phyloP scores from a whole-genome alignment of 257 asterid species.

The Solanum bulbocastanum region DNA sequence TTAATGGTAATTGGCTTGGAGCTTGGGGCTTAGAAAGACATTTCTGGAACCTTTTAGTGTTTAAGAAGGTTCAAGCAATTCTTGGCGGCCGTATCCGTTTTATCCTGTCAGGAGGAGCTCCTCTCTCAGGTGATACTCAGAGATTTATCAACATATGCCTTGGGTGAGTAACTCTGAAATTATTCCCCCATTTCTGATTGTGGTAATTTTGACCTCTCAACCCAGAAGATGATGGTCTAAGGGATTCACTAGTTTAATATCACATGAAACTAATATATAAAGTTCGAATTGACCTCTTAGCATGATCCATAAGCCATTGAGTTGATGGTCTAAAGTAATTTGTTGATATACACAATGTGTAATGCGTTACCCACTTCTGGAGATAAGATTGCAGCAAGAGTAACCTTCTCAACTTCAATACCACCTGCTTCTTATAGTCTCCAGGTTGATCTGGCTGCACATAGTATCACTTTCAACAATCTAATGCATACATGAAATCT shows the following conservation, averaged over 20 bases:
- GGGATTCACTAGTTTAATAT: background rate
- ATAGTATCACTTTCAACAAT: background rate
- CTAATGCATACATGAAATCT: background rate
- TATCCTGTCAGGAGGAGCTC: conserved; percentile 96
- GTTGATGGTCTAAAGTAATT: background rate
- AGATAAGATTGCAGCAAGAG: background rate
- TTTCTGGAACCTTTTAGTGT: conserved; percentile 79
- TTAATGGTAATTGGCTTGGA: conserved; percentile 96
- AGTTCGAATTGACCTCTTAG: background rate
- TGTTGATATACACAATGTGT: background rate
- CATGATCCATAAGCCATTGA: background rate
- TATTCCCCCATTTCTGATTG: background rate
- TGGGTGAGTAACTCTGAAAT: conserved; percentile 44
- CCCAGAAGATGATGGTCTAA: background rate
- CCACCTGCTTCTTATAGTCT: background rate
- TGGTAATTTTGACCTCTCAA: background rate
- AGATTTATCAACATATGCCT: conserved; percentile 95
- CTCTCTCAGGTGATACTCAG: conserved; percentile 91
- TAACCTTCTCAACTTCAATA: background rate
- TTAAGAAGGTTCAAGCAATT: conserved; percentile 82
- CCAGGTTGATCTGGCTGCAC: background rate
- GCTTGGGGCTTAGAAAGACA: conserved; percentile 95
- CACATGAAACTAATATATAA: background rate
- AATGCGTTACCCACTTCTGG: background rate
- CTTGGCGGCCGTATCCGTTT: conserved; percentile 93